Conservation (phyloP, 164 flowering plant species). For the Hamamelis virginiana region DNA sequence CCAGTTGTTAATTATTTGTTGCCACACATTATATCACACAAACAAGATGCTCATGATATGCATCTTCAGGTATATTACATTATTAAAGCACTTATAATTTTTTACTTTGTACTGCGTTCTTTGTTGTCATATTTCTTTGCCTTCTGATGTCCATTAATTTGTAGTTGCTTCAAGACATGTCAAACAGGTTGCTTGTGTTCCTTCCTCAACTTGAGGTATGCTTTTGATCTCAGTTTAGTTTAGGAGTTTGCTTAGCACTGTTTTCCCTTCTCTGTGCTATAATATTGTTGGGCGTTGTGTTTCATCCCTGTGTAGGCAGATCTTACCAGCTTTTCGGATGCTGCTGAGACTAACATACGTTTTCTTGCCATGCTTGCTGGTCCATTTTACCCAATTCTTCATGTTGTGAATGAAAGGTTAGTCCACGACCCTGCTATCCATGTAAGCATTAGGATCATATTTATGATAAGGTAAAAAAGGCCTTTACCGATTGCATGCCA, state of each 20-base stretch:
- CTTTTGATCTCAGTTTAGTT: background rate
- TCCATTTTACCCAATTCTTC: conserved; percentile 86
- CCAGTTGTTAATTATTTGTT: conserved; percentile 76
- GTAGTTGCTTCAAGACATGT: conserved; percentile 93
- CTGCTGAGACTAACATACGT: conserved; percentile 57
- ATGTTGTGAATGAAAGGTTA: conserved; percentile 70
- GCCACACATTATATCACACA: conserved; percentile 75
- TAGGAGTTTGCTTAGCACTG: background rate
- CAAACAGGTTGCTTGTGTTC: conserved; percentile 61
- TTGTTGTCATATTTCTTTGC: conserved; percentile 20
- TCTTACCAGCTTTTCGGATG: conserved; percentile 60
- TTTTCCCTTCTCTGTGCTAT: conserved; percentile 3
- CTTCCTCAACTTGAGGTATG: conserved; percentile 95
- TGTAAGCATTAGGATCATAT: no score
- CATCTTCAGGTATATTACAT: conserved; percentile 74
- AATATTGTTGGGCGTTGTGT: conserved; percentile 6
- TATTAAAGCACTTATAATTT: background rate
- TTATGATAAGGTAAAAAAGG: no score
- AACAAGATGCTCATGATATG: conserved; percentile 71
- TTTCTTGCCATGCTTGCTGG: conserved; percentile 95
- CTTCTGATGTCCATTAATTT: conserved; percentile 37
- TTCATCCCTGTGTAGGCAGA: conserved; percentile 56
- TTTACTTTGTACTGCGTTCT: conserved; percentile 4
- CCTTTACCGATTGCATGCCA: no score
- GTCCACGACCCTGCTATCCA: conserved; percentile 9